Base-by-base conservation (phyloP, 228 moss, liverwort and hornwort genomes). In the Sphagnum fallax region DNA sequence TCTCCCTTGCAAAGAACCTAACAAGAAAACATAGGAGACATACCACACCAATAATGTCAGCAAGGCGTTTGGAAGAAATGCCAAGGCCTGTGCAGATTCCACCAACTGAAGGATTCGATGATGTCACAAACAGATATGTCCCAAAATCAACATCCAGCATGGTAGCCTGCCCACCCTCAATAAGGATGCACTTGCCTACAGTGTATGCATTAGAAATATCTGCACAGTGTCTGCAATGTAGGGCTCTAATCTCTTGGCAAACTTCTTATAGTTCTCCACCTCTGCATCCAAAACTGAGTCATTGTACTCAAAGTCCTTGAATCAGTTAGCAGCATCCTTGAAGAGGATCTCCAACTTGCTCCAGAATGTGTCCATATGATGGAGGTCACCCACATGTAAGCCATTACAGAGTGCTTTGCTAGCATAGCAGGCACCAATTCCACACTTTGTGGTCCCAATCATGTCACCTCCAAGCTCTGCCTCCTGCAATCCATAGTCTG, bases 81-180 rank as follows among this genome's bases (percentile, higher is more conserved):
- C 98, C 98, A 64, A 94, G 78, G 61, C 98, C 98, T 18, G 98
- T 91, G 76, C 98, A 98, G 48, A 98, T 94, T 52, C 98, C 98
- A 51, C 92, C 98, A 7, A 92, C 92, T 52, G 98, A 90, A 5
- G 94, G 91, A 67, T 91, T 98, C 18, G 94, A 98, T 1, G 98
- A 98, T 15, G 97, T 98, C 12, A 98, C 98, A n/a, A 93, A 98
- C 2, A 92, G 98, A 73, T 98, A 98, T 6, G 98, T 98, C 70
- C 98, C 98, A 73, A 94, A 98, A 73, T 98, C 98, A 32, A 98
- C 81, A 68, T 98, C 98, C 58, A 98, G 72, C 98, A 98, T 98
- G 0, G 89, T 94, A 48, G 98, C 98, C 70, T 94, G 98, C 6
- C 98, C 85, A 50, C 98, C 98, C 77, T 98, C 98, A 55, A 98